These are phyloP conservation scores for Mucor irregularis DNA, from an alignment of 371 early-diverging fungal species.

Conservation along the genomic window DNA sequence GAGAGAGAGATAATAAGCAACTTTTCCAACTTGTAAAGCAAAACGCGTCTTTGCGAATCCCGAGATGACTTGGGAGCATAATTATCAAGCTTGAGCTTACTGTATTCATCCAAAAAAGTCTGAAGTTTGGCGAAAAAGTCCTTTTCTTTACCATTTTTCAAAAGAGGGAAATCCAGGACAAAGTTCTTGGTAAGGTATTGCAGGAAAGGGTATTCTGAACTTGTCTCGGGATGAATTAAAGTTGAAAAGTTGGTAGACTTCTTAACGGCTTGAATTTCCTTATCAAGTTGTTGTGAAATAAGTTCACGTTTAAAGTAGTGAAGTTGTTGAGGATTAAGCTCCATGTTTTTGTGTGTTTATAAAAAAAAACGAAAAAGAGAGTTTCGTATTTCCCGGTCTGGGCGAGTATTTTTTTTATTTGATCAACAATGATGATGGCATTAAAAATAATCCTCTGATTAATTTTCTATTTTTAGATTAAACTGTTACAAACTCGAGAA, in stretches of 20 bases:
- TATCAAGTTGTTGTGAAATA: slow-evolving; percentile 14
- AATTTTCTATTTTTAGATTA: too few species aligned
- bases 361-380: background rate
- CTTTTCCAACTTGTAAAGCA: slow-evolving; percentile 41
- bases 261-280: slow-evolving; percentile 11
- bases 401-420: too few species aligned
- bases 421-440: too few species aligned
- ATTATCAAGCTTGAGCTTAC: slow-evolving; percentile 29
- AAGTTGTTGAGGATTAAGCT: slow-evolving; percentile 18
- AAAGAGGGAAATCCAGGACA: slow-evolving; percentile 40
- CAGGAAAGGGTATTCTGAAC: slow-evolving; percentile 29
- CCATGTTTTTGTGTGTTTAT: slow-evolving; percentile 7
- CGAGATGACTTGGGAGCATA: slow-evolving; percentile 27
- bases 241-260: background rate
- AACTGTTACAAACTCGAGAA: too few species aligned
- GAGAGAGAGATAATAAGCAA: slow-evolving; percentile 34
- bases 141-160: slow-evolving; percentile 30
- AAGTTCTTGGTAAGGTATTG: slow-evolving; percentile 32
- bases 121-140: slow-evolving; percentile 39
- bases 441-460: too few species aligned
- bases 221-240: slow-evolving; percentile 3
- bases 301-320: slow-evolving; percentile 33
- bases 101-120: slow-evolving; percentile 37
- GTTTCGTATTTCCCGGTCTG: background rate
- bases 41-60: slow-evolving; percentile 35